A percentile compares a stretch with the other conserved stretches of the same genome.
These are phyloP conservation scores for Apophysomyces elegans DNA, from an alignment of 371 early-diverging fungal genomes.

Conservation along the genomic window DNA sequence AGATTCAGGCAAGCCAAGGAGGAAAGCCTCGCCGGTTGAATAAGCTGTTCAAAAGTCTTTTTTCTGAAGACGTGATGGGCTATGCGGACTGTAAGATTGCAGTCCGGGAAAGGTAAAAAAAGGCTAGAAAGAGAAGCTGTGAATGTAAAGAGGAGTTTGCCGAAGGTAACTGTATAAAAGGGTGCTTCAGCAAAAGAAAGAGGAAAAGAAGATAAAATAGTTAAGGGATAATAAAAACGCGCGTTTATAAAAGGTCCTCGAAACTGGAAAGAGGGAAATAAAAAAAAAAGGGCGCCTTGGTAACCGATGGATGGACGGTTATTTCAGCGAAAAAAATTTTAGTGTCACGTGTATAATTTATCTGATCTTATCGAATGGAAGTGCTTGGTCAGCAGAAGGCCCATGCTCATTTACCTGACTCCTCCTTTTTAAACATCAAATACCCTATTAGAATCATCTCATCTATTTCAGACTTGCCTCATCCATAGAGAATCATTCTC, in stretches of 20 bases:
- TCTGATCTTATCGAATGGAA: not conserved
- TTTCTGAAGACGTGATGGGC: slow-evolving; percentile 76
- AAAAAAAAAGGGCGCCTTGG: no score
- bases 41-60: slow-evolving; percentile 62
- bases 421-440: not conserved
- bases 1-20: slow-evolving; percentile 65
- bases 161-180: slow-evolving; percentile 11
- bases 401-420: not conserved
- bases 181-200: slow-evolving; percentile 17
- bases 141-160: not conserved
- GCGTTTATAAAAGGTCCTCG: not conserved
- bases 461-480: no score
- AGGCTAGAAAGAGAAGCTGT: slow-evolving; percentile 12
- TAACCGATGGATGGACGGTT: not conserved
- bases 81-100: slow-evolving; percentile 54
- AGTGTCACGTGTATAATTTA: not conserved
- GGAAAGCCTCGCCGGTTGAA: slow-evolving; percentile 70
- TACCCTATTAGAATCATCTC: no score
- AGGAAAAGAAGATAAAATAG: slow-evolving; percentile 9
- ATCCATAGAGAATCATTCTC: no score
- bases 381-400: not conserved
- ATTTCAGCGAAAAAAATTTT: not conserved
- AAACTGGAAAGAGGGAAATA: no score
- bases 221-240: not conserved
- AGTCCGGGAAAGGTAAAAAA: slow-evolving; percentile 49